A percentile compares a stretch with the other conserved stretches of the same genome.
Conservation (phyloP, 108 stramenopile genomes). For the Nannochloropsis oceanica region DNA sequence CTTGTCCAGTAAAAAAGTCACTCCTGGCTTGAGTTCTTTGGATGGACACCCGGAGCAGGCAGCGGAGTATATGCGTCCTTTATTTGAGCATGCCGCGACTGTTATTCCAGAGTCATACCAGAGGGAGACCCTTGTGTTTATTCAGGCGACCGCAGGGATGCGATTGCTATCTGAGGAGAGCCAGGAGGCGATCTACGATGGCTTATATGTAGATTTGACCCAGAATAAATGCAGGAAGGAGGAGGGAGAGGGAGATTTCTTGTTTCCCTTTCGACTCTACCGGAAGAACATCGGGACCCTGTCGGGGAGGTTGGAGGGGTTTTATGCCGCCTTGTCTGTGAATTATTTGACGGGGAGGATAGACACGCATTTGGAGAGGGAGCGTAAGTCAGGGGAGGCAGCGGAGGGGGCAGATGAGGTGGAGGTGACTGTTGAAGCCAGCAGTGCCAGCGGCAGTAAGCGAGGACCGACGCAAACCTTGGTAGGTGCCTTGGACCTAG, state of each 20-base stretch:
- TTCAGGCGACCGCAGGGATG: constrained; percentile 39
- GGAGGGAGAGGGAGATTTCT: neutral
- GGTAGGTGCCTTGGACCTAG: constrained; percentile 18
- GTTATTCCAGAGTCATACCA: constrained; percentile 24
- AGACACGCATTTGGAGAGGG: constrained; percentile 23
- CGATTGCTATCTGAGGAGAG: constrained; percentile 16
- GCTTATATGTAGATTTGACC: neutral
- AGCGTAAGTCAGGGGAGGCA: constrained; percentile 1
- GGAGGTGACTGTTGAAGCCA: neutral
- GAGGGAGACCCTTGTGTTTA: constrained; percentile 12
- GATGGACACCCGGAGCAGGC: constrained; percentile 14
- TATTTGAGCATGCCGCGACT: constrained; percentile 14
- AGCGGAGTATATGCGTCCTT: constrained; percentile 24
- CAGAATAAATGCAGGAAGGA: neutral
- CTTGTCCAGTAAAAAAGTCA: constrained; percentile 11
- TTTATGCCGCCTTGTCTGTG: constrained; percentile 28
- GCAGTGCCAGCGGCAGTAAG: neutral
- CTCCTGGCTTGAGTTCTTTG: constrained; percentile 30
- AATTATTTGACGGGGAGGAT: constrained; percentile 32
- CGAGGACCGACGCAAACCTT: neutral
- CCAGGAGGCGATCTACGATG: constrained; percentile 26
- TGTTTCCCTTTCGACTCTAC: constrained; percentile 22
- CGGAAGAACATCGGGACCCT: constrained; percentile 27
- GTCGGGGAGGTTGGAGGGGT: constrained; percentile 27
- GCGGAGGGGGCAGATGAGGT: neutral